Evolutionary conservation across 1,284 basidiomycete genomes (phyloP), one percentile per base, ranked within the genome.

Genomic region (Cutaneotrichosporon curvatum): DNA sequence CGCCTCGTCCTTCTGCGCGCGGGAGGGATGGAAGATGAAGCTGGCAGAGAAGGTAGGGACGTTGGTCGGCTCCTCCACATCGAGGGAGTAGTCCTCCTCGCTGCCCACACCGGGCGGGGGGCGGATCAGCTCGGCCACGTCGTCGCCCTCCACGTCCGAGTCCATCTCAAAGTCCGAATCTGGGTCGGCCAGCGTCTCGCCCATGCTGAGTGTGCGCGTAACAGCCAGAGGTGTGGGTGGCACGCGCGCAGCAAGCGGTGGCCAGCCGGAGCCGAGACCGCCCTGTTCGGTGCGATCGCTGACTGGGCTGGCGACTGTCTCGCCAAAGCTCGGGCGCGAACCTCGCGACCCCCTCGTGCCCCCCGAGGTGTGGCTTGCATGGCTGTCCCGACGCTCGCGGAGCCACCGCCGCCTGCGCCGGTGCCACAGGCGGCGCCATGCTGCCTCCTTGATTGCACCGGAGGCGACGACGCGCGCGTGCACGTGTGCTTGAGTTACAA

Each of bases 401-500:
- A 70, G 35, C 68, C 68, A 70, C 31, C 58, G 46, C 12, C 51
- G 40, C 8, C 68, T 44, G 4, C 66, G 48, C 0, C 65, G 47
- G 21, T 58, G 50, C 68, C 68, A 70, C 9, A 68, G 37, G 35
- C 56, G 55, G 14, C 55, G 50, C 68, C 67, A 66, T 0, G 70
- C 70, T 14, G 59, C 76, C 36, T 79, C 71, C 70, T 96, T 96
- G 48, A 96, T 74, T 35, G 80, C 79, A 2, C 78, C 76, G 0
- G 85, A 83, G 0, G 85, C 89, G 18, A 92, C 78, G 30, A 97
- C 77, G 32, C 92, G 82, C 43, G 94, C 81, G 34, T 85, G 81
- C 8, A 91, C 80, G 65, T 92, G 91, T 37, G 92, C 76, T 28
- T 88, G 87, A 46, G 87, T 79, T 19, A 96, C 75, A 49, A 97